Conservation (phyloP, 305 asterid genomes). For the Lippia alba region DNA sequence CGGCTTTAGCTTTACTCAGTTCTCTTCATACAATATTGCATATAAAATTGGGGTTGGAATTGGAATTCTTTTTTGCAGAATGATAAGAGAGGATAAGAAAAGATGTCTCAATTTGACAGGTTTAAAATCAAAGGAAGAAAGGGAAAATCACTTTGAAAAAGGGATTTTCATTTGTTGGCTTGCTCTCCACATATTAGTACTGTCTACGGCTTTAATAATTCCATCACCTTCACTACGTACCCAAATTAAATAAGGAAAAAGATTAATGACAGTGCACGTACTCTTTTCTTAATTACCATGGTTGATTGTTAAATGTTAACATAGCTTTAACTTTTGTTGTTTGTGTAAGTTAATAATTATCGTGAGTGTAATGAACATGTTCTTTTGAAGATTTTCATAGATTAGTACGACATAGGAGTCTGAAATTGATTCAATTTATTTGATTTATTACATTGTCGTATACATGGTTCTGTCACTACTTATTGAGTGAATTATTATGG, state of each 20-base stretch:
- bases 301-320: no score
- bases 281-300: no score
- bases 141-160: neutral
- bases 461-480: no score
- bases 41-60: constrained; percentile 8
- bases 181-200: neutral
- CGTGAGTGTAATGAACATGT: no score
- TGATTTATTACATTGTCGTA: no score
- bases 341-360: no score
- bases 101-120: neutral
- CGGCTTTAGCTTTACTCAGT: constrained; percentile 11
- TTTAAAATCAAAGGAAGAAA: neutral
- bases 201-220: neutral
- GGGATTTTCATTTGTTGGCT: no score
- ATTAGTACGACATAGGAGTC: no score
- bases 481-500: no score
- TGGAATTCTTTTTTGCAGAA: constrained; percentile 14
- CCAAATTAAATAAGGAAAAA: neutral
- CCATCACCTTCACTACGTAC: neutral
- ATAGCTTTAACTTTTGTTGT: no score
- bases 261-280: neutral
- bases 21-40: constrained; percentile 1
- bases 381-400: no score
- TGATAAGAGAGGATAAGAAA: neutral
- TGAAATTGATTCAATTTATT: no score